A percentile compares a stretch with the other conserved stretches of the same genome.
Conservation (phyloP, 192 early-diverging fungal species). For the Linnemannia hyalina region DNA sequence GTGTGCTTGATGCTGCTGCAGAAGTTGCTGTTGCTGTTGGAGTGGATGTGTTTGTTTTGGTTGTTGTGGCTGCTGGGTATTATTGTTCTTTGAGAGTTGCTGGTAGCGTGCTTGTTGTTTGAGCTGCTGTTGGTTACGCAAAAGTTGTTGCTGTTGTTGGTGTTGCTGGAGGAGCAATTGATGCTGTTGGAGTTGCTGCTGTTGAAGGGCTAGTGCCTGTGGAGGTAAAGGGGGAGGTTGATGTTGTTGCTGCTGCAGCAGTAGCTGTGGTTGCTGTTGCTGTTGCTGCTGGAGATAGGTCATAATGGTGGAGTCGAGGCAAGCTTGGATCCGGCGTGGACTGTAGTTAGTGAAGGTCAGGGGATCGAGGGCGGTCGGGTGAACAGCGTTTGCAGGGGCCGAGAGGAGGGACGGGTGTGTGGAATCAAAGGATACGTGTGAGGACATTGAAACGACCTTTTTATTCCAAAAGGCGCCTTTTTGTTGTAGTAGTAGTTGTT, state of each 20-base stretch:
- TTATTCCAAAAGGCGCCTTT: neutral
- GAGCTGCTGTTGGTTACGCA: slow-evolving; percentile 8
- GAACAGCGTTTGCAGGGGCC: slow-evolving; percentile 9
- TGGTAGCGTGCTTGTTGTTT: neutral
- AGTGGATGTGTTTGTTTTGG: neutral
- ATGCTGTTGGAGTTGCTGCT: slow-evolving; percentile 11
- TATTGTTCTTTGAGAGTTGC: neutral
- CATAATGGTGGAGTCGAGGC: slow-evolving; percentile 43
- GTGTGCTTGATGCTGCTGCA: neutral
- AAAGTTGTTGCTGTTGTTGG: slow-evolving; percentile 1
- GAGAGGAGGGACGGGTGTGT: slow-evolving; percentile 24
- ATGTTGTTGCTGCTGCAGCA: slow-evolving; percentile 15
- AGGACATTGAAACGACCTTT: slow-evolving; percentile 12
- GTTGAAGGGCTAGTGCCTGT: slow-evolving; percentile 5
- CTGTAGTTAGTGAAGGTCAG: slow-evolving; percentile 40
- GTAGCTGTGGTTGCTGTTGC: slow-evolving; percentile 9
- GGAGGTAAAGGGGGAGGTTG: slow-evolving; percentile 14
- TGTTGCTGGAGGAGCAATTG: slow-evolving; percentile 17
- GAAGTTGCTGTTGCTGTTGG: neutral
- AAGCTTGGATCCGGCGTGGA: slow-evolving; percentile 34
- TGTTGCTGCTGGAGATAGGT: slow-evolving; percentile 43
- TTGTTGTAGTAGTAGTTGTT: neutral
- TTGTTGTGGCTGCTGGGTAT: slow-evolving; percentile 6
- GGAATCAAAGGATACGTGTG: slow-evolving; percentile 22
- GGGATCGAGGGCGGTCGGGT: slow-evolving; percentile 23